Conservation (phyloP, 257 asterid genomes). For the Capsicum baccatum region DNA sequence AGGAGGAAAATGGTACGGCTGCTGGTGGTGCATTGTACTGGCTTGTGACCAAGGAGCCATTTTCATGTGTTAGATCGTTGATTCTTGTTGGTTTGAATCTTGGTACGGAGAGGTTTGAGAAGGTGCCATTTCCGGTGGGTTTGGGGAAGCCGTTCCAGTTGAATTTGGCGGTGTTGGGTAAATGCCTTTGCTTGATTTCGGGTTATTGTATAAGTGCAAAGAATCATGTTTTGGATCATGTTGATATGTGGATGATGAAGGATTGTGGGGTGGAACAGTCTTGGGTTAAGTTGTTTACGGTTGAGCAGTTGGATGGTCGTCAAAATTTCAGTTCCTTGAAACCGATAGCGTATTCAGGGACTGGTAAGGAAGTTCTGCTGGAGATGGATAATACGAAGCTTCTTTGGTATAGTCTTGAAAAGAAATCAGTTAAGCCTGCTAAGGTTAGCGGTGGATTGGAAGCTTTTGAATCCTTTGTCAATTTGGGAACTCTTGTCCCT, state of each 20-base stretch:
- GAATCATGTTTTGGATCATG: constrained; percentile 5
- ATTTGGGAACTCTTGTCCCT: constrained; percentile 45
- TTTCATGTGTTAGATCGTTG: background rate
- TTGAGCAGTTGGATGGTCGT: constrained; percentile 43
- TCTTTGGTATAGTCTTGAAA: constrained; percentile 47
- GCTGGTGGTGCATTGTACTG: constrained; percentile 60
- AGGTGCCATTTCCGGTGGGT: constrained; percentile 38
- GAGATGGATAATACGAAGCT: constrained; percentile 41
- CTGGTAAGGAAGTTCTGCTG: constrained; percentile 47
- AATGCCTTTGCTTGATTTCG: constrained; percentile 48
- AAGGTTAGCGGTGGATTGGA: constrained; percentile 32
- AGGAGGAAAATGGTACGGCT: constrained; percentile 56
- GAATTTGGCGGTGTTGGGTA: constrained; percentile 52
- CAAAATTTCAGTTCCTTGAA: constrained; percentile 25
- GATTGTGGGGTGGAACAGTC: constrained; percentile 60
- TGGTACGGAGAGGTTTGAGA: constrained; percentile 48
- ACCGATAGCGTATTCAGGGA: constrained; percentile 48
- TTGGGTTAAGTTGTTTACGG: constrained; percentile 59
- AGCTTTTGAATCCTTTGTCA: constrained; percentile 42
- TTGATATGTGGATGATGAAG: constrained; percentile 71
- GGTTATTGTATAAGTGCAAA: background rate
- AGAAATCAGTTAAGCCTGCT: constrained; percentile 29
- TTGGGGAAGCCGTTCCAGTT: constrained; percentile 29
- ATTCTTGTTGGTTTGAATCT: constrained; percentile 59
- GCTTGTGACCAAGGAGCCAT: constrained; percentile 29